Evolutionary conservation across 228 moss, liverwort and hornwort species (phyloP).

Genomic region (Sphagnum fallax): DNA sequence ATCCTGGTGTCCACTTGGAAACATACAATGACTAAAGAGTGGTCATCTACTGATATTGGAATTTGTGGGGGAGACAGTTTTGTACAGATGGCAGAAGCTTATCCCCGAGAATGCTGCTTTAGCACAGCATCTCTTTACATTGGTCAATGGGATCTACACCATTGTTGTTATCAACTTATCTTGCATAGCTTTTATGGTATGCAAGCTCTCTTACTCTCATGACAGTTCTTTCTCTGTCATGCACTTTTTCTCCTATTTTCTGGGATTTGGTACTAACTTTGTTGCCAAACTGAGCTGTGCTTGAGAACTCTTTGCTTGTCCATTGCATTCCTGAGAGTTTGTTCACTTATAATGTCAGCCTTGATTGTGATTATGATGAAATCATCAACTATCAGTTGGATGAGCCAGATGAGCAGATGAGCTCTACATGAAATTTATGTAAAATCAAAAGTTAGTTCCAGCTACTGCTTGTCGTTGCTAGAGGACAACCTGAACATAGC

Average conservation of each 20-base stretch:
- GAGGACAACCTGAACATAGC: too few species aligned
- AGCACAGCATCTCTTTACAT: constrained; percentile 15
- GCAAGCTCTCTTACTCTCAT: constrained; percentile 4
- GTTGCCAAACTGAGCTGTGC: not conserved
- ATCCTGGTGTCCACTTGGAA: too few species aligned
- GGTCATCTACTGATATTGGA: not conserved
- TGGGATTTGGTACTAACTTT: not conserved
- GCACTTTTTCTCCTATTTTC: not conserved
- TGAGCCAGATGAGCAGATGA: not conserved
- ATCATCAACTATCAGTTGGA: too few species aligned
- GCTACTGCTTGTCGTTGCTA: not conserved
- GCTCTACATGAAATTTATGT: not conserved
- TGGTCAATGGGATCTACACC: constrained; percentile 27
- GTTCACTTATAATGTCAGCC: not conserved
- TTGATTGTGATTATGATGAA: too few species aligned
- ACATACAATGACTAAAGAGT: too few species aligned
- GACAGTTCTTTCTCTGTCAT: not conserved
- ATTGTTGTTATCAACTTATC: constrained; percentile 41
- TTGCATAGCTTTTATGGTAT: constrained; percentile 34
- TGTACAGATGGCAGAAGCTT: constrained; percentile 46
- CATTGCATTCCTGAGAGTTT: not conserved
- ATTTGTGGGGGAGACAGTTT: constrained; percentile 14
- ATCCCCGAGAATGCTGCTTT: constrained; percentile 24
- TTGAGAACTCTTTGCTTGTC: not conserved
- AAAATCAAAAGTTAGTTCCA: not conserved